Conservation (phyloP, 2,329 filamentous ascomycete species). For the Venturia pyrina region DNA sequence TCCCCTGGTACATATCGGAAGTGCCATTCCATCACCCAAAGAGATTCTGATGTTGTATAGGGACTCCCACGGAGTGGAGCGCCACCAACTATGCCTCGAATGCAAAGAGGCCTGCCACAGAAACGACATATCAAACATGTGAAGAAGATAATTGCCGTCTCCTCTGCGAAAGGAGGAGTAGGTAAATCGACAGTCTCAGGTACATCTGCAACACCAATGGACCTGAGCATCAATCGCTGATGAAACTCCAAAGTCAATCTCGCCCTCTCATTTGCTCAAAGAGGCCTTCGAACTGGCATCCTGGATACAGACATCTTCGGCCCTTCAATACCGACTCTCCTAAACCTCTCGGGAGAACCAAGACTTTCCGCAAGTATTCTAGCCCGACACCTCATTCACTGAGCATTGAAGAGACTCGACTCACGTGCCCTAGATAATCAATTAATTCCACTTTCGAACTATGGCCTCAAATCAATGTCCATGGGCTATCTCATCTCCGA, state of each 20-base stretch:
- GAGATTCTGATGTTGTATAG: slow-evolving; percentile 35
- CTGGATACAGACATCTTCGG: slow-evolving; percentile 96
- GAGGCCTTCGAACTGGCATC: slow-evolving; percentile 74
- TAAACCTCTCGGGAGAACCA: slow-evolving; percentile 73
- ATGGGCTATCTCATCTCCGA: slow-evolving; percentile 89
- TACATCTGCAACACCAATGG: slow-evolving; percentile 24
- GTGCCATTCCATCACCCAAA: neutral
- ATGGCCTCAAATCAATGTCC: slow-evolving; percentile 96
- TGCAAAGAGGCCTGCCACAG: slow-evolving; percentile 72
- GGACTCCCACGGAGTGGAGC: slow-evolving; percentile 69
- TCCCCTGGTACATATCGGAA: slow-evolving; percentile 51
- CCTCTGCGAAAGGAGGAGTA: slow-evolving; percentile 95
- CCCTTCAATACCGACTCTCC: slow-evolving; percentile 82
- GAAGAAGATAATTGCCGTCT: slow-evolving; percentile 88
- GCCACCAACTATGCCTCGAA: slow-evolving; percentile 57
- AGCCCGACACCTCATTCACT: neutral
- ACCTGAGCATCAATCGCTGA: neutral
- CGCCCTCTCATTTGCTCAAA: slow-evolving; percentile 73
- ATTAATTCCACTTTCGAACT: slow-evolving; percentile 80
- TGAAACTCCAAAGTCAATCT: slow-evolving; percentile 52
- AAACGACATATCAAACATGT: slow-evolving; percentile 75
- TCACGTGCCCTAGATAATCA: slow-evolving; percentile 52
- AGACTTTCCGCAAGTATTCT: slow-evolving; percentile 59
- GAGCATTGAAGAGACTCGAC: neutral
- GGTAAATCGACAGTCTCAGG: slow-evolving; percentile 91